Percentiles rank a stretch among this genome's conserved stretches.
Conservation (phyloP, 495 filamentous ascomycete species). For the Tuber calosporum region DNA sequence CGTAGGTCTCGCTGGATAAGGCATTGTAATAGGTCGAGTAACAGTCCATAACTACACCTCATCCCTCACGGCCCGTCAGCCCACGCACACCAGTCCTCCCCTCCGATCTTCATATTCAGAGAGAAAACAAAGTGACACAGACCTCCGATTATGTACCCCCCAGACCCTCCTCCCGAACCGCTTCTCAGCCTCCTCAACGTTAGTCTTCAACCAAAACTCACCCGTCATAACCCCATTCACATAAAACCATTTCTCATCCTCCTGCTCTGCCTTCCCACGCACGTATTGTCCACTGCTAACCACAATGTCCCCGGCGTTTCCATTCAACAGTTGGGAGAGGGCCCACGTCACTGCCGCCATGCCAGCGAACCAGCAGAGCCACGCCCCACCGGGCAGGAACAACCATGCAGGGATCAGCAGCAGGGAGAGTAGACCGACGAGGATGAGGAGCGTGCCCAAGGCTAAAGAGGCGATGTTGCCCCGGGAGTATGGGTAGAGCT, state of each 20-base stretch:
- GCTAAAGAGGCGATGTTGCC: background rate
- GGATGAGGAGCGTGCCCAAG: background rate
- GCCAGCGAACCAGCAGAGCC: background rate
- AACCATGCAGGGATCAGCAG: background rate
- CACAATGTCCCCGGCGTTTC: background rate
- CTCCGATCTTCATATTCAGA: background rate
- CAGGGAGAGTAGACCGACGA: background rate
- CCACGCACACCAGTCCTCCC: background rate
- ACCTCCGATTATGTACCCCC: constrained; percentile 4
- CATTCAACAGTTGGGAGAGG: background rate
- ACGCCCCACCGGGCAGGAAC: background rate
- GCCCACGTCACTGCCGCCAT: background rate
- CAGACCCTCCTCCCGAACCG: background rate
- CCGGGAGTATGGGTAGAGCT: background rate
- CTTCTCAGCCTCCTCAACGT: background rate
- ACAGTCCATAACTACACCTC: constrained; percentile 54
- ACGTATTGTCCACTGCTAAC: background rate
- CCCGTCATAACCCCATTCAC: background rate
- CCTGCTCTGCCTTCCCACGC: background rate
- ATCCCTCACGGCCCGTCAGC: background rate
- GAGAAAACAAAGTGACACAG: background rate
- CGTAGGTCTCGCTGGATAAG: constrained; percentile 65
- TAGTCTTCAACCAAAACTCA: background rate
- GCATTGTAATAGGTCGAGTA: constrained; percentile 67
- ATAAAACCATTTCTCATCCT: background rate